A percentile compares a stretch with the other conserved stretches of the same genome.
Evolutionary conservation across 2,329 filamentous ascomycete species (phyloP).

Genomic region (Geosmithia morbida): DNA sequence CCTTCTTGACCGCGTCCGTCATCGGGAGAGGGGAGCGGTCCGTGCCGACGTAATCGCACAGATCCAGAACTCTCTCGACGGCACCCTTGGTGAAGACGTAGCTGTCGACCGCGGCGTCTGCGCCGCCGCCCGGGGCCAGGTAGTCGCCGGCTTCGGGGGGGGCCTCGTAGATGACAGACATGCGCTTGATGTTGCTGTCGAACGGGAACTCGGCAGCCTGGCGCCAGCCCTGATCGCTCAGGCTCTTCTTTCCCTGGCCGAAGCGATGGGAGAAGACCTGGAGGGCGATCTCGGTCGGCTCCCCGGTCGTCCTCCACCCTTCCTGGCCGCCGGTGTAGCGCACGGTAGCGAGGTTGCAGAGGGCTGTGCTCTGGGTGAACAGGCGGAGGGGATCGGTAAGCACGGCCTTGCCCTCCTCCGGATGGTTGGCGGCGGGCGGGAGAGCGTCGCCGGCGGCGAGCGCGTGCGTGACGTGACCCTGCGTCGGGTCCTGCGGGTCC

Average conservation of each 20-base stretch:
- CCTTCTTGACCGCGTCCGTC: conserved; percentile 33
- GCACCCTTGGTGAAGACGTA: conserved; percentile 49
- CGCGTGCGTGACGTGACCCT: conserved; percentile 35
- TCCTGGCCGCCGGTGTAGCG: conserved; percentile 36
- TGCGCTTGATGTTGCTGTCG: conserved; percentile 63
- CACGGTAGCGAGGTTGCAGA: conserved; percentile 52
- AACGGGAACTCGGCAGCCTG: conserved; percentile 63
- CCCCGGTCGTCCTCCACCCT: conserved; percentile 52
- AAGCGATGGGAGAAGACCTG: conserved; percentile 64
- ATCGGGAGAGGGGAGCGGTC: conserved; percentile 27
- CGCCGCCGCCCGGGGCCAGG: conserved; percentile 17
- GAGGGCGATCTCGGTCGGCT: conserved; percentile 63
- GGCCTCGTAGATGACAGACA: conserved; percentile 58
- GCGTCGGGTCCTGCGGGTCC: conserved; percentile 46
- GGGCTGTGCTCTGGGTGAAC: conserved; percentile 40
- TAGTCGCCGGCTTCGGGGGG: conserved; percentile 23
- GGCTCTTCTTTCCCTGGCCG: conserved; percentile 36
- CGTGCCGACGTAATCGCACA: conserved; percentile 33
- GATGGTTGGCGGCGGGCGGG: conserved; percentile 9
- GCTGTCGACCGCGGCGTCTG: conserved; percentile 17
- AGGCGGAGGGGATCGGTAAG: conserved; percentile 34
- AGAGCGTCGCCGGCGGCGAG: conserved; percentile 21
- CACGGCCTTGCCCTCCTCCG: conserved; percentile 20
- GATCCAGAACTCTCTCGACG: conserved; percentile 43
- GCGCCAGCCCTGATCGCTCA: conserved; percentile 41